phyloP scores from a whole-genome alignment of 2,329 filamentous ascomycete species.

The Xylaria hypoxylon region DNA sequence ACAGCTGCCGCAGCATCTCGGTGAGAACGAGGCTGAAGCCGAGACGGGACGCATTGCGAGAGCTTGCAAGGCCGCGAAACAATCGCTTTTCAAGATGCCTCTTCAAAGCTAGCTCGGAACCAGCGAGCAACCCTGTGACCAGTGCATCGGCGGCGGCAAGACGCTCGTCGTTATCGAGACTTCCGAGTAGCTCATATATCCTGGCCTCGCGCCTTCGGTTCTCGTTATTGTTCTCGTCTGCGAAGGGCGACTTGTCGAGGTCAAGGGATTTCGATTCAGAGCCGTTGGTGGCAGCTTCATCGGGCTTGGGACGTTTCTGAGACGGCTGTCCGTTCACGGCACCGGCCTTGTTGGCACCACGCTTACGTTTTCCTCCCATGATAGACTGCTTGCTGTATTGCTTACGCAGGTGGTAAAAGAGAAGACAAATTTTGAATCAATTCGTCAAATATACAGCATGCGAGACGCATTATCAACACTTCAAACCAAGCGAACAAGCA shows the following conservation, averaged over 20 bases:
- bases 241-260: slow-evolving; percentile 60
- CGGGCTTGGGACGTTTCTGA: slow-evolving; percentile 54
- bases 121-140: slow-evolving; percentile 65
- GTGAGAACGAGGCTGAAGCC: slow-evolving; percentile 92
- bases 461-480: not conserved
- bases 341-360: slow-evolving; percentile 50
- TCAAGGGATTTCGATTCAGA: slow-evolving; percentile 44
- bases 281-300: slow-evolving; percentile 43
- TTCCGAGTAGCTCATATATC: slow-evolving; percentile 71
- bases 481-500: not conserved
- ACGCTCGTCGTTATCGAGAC: slow-evolving; percentile 67
- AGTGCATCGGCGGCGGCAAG: slow-evolving; percentile 70
- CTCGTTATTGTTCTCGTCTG: slow-evolving; percentile 63
- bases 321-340: slow-evolving; percentile 48
- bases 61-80: slow-evolving; percentile 89
- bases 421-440: not conserved
- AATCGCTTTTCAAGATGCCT: slow-evolving; percentile 75
- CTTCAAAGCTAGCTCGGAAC: slow-evolving; percentile 65
- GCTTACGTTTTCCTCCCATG: slow-evolving; percentile 60
- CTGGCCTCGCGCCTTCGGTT: slow-evolving; percentile 69
- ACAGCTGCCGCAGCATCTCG: slow-evolving; percentile 80
- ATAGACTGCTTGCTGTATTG: not conserved
- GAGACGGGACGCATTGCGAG: slow-evolving; percentile 86
- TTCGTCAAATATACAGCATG: not conserved
- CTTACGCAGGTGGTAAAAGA: not conserved